A percentile compares a stretch with the other conserved stretches of the same genome.
phyloP scores from a whole-genome alignment of 23 red algal species.

The Gracilaria domingensis region DNA sequence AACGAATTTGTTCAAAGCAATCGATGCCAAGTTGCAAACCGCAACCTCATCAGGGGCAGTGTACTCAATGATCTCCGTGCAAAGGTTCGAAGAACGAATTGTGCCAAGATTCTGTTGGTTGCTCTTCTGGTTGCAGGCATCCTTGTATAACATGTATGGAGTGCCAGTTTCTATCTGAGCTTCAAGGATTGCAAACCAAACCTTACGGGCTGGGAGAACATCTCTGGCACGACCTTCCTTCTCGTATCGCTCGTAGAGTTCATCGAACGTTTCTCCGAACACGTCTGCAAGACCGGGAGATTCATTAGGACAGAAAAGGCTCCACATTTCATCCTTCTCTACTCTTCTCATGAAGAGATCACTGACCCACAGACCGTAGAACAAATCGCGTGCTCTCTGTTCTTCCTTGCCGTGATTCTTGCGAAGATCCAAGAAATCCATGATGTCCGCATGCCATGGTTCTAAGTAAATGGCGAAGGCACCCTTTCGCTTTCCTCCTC shows the following conservation, averaged over 20 bases:
- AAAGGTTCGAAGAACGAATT: slow-evolving; percentile 92
- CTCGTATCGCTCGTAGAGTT: slow-evolving; percentile 91
- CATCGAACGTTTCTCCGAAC: slow-evolving; percentile 90
- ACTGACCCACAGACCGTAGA: slow-evolving; percentile 97
- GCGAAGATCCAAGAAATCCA: slow-evolving; percentile 97
- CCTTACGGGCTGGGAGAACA: slow-evolving; percentile 80
- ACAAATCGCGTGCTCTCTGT: slow-evolving; percentile 93
- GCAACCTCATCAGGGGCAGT: slow-evolving; percentile 98
- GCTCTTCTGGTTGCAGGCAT: slow-evolving; percentile 96
- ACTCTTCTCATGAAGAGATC: slow-evolving; percentile 98
- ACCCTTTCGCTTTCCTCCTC: slow-evolving; percentile 98
- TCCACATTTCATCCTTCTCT: slow-evolving; percentile 85
- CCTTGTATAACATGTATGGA: slow-evolving; percentile 99
- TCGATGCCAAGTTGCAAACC: slow-evolving; percentile 99
- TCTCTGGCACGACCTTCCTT: slow-evolving; percentile 84
- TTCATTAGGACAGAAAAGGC: slow-evolving; percentile 98
- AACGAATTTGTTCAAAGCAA: slow-evolving; percentile 98
- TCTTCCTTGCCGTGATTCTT: slow-evolving; percentile 99
- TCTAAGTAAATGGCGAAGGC: slow-evolving; percentile 99
- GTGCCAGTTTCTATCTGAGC: slow-evolving; percentile 98
- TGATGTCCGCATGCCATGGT: slow-evolving; percentile 99
- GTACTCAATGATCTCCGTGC: slow-evolving; percentile 99
- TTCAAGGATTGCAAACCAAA: slow-evolving; percentile 99
- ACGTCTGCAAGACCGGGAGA: slow-evolving; percentile 92
- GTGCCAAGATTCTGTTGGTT: slow-evolving; percentile 99